Evolutionary conservation across 2,329 filamentous ascomycete species (phyloP), one percentile per base, ranked within the genome.

Genomic region (Bimuria novae-zelandiae): DNA sequence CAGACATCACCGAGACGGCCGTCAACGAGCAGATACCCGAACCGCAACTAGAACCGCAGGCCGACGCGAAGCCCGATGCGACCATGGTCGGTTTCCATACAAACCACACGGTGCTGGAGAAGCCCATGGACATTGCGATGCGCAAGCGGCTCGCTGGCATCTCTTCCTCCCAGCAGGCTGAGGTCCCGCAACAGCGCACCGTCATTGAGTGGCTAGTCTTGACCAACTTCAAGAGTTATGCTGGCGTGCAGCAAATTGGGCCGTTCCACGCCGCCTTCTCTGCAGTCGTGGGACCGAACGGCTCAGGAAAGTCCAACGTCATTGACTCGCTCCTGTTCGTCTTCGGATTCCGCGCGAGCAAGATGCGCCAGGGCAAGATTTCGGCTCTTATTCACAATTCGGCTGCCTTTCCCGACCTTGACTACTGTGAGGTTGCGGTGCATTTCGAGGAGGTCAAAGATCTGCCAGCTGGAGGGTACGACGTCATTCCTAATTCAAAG

Each of bases 221-320:
- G 63, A 95, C 85, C 61, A 99, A 99, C 75, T 99, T 99, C 84
- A 99, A 99, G 79, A 97, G 93, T 78, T 99, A 99, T 72, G 94
- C 94, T 14, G 94, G 94, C 3, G 82, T 89, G 56, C 94, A 99
- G 73, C 89, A 96, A 76, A 94, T 99, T 54, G 94, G 94, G 0
- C 94, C 94, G 0, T 99, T 99, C 73, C 94, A 99, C 72, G 84
- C 90, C 1, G 99, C 94, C 0, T 99, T 99, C 76, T 97, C 94
- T 1, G 97, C 94, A 0, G 94, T 99, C 2, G 94, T 99, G 8
- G 95, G 94, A 0, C 94, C 95, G 44, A 99, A 99, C 72, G 94
- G 94, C 56, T 99, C 94, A 8, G 94, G 94, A 54, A 99, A 99
- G 74, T 97, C 94, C 19, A 99, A 99, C 66, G 95, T 99, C 57